These are phyloP conservation scores for Penicillium crustosum DNA, from an alignment of 2,329 filamentous ascomycete genomes.

Conservation along the genomic window DNA sequence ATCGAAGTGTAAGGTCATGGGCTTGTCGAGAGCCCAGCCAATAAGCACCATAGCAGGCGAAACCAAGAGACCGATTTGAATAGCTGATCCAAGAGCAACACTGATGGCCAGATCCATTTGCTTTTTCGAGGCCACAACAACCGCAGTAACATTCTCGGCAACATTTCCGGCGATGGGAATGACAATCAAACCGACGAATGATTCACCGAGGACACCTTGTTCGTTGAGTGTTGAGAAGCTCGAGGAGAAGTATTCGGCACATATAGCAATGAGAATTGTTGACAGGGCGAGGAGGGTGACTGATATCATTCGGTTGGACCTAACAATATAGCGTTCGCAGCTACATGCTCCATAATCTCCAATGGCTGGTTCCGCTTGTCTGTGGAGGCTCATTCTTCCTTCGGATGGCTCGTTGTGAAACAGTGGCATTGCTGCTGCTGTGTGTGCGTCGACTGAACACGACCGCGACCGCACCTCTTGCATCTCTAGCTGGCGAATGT, in stretches of 20 bases:
- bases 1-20: slow-evolving; percentile 21
- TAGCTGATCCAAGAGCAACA: slow-evolving; percentile 68
- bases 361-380: background rate
- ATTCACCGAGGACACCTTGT: slow-evolving; percentile 58
- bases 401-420: background rate
- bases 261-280: slow-evolving; percentile 65
- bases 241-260: slow-evolving; percentile 69
- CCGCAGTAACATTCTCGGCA: slow-evolving; percentile 70
- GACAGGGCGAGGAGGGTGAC: slow-evolving; percentile 61
- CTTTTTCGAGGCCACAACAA: slow-evolving; percentile 70
- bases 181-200: slow-evolving; percentile 70
- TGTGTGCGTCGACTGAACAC: background rate
- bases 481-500: slow-evolving; percentile 10
- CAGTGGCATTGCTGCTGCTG: slow-evolving; percentile 10
- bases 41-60: slow-evolving; percentile 69
- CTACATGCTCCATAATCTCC: background rate
- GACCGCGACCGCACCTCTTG: slow-evolving; percentile 11
- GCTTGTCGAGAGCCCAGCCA: slow-evolving; percentile 61
- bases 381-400: background rate
- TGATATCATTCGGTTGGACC: slow-evolving; percentile 7
- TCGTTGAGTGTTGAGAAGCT: slow-evolving; percentile 65
- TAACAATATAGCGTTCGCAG: slow-evolving; percentile 1
- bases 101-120: slow-evolving; percentile 75
- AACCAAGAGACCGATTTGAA: slow-evolving; percentile 70
- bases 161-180: slow-evolving; percentile 73